Conservation (phyloP, 768 basidiomycete species). For the Boletus reticuloceps region DNA sequence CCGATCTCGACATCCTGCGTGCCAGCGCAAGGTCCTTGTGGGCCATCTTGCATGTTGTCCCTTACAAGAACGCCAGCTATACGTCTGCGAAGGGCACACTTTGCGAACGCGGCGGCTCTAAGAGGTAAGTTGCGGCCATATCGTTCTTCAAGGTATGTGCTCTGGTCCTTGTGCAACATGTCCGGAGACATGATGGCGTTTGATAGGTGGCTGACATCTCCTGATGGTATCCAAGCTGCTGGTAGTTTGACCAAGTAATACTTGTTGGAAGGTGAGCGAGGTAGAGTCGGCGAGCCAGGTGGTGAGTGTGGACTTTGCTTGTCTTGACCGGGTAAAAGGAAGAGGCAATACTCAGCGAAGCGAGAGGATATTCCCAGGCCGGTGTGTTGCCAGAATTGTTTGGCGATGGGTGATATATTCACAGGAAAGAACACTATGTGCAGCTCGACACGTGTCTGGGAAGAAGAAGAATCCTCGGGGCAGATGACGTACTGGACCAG, state of each 20-base stretch:
- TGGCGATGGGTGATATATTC: conserved; percentile 61
- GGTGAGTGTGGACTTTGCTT: conserved; percentile 24
- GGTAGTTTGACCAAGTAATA: conserved; percentile 47
- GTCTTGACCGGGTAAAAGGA: conserved; percentile 54
- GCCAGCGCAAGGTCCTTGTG: conserved; percentile 41
- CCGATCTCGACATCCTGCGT: conserved; percentile 47
- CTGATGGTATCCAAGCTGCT: conserved; percentile 6
- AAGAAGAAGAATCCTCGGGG: conserved; percentile 48
- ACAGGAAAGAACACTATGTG: conserved; percentile 80
- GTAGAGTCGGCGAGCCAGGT: conserved; percentile 11
- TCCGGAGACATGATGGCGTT: conserved; percentile 34
- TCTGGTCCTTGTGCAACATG: conserved; percentile 57
- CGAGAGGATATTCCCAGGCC: conserved; percentile 90
- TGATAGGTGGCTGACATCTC: conserved; percentile 1
- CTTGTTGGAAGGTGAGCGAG: conserved; percentile 45
- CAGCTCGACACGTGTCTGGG: conserved; percentile 49
- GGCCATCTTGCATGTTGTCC: conserved; percentile 42
- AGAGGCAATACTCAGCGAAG: conserved; percentile 77
- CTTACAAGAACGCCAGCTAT: conserved; percentile 83
- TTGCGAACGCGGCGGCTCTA: conserved; percentile 71
- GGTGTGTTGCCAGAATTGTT: conserved; percentile 95
- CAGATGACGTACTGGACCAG: conserved; percentile 71
- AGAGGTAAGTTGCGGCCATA: conserved; percentile 89
- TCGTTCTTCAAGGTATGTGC: conserved; percentile 85
- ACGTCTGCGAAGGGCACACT: conserved; percentile 80